phyloP scores from a whole-genome alignment of 2,329 filamentous ascomycete species.

The Ophiocordyceps camponoti-rufipedis region DNA sequence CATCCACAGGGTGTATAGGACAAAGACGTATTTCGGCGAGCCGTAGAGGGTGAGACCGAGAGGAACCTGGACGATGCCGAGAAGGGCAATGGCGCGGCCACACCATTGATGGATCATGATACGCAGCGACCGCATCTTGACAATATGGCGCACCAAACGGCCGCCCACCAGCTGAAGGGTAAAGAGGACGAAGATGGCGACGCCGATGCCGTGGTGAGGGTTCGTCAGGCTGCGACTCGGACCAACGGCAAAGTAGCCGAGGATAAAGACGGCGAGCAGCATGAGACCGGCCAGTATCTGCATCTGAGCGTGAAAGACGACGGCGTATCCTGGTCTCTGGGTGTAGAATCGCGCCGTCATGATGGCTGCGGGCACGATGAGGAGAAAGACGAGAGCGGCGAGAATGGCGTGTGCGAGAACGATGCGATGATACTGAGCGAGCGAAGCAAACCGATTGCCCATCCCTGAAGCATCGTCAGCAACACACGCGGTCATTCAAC shows the following conservation, averaged over 20 bases:
- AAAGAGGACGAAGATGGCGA: constrained; percentile 59
- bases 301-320: constrained; percentile 56
- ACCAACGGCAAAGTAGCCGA: constrained; percentile 66
- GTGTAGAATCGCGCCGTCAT: constrained; percentile 56
- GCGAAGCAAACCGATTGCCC: constrained; percentile 58
- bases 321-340: constrained; percentile 37
- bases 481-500: not conserved
- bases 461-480: constrained; percentile 35
- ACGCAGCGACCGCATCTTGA: constrained; percentile 28
- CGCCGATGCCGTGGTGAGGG: constrained; percentile 69
- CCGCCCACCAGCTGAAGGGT: constrained; percentile 55
- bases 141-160: constrained; percentile 37
- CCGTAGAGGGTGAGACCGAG: constrained; percentile 84
- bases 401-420: constrained; percentile 56
- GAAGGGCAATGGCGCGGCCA: constrained; percentile 56
- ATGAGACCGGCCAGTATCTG: constrained; percentile 52
- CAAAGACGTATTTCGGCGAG: constrained; percentile 68
- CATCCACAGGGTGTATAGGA: constrained; percentile 69
- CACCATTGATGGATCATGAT: constrained; percentile 73
- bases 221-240: constrained; percentile 55
- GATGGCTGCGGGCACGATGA: constrained; percentile 56
- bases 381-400: constrained; percentile 54
- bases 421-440: constrained; percentile 52
- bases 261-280: constrained; percentile 51
- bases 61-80: constrained; percentile 76